A percentile compares a stretch with the other conserved stretches of the same genome.
Conservation (phyloP, 1,284 basidiomycete species). For the Coniferiporia weirii region DNA sequence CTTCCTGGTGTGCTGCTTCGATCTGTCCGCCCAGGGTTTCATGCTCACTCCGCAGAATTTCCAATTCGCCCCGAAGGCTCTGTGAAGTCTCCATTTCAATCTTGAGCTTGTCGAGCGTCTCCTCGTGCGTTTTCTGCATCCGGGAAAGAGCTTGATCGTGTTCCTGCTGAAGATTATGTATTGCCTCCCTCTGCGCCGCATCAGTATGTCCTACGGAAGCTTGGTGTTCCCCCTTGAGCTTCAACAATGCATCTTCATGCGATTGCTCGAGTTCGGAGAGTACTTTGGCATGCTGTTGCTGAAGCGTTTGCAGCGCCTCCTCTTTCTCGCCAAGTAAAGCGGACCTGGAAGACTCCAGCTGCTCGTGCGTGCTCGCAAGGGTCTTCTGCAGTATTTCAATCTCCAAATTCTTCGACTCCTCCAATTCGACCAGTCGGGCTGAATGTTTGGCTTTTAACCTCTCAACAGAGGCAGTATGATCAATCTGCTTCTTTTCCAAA, state of each 20-base stretch:
- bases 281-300: conserved; percentile 51
- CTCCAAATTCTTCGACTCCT: conserved; percentile 36
- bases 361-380: conserved; percentile 31
- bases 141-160: conserved; percentile 52
- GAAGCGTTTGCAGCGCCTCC: conserved; percentile 39
- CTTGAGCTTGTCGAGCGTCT: conserved; percentile 35
- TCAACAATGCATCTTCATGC: conserved; percentile 48
- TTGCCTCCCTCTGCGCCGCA: conserved; percentile 33
- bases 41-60: conserved; percentile 10
- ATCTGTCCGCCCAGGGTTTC: not conserved
- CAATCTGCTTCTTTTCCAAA: conserved; percentile 53
- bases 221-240: conserved; percentile 32
- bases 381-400: conserved; percentile 40
- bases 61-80: conserved; percentile 19
- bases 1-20: conserved; percentile 25
- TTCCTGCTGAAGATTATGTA: conserved; percentile 48
- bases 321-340: conserved; percentile 47
- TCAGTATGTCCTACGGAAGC: conserved; percentile 24
- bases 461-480: conserved; percentile 42
- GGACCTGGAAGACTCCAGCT: conserved; percentile 34
- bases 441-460: conserved; percentile 38
- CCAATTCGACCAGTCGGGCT: conserved; percentile 29
- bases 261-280: conserved; percentile 49
- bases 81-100: conserved; percentile 24
- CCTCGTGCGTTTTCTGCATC: conserved; percentile 42